Percentiles rank a stretch among this genome's conserved stretches.
Conservation (phyloP, 1,284 basidiomycete genomes). For the Ustilago lituana region DNA sequence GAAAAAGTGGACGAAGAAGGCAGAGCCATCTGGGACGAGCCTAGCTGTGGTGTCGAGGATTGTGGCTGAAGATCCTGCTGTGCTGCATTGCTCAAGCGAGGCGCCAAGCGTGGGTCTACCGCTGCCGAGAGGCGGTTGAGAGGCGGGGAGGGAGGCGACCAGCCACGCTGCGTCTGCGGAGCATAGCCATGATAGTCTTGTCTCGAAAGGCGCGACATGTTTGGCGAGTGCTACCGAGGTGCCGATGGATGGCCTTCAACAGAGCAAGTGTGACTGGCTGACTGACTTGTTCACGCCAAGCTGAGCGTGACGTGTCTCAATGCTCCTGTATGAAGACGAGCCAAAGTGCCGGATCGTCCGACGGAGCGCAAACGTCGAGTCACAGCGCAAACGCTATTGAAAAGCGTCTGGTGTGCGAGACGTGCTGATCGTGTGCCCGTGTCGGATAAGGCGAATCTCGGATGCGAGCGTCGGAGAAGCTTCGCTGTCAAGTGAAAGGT, state of each 20-base stretch:
- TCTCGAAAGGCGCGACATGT: slow-evolving; percentile 44
- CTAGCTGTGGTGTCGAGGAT: slow-evolving; percentile 28
- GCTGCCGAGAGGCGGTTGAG: slow-evolving; percentile 35
- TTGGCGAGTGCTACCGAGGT: no score
- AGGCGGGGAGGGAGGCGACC: slow-evolving; percentile 48
- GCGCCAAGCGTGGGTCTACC: slow-evolving; percentile 35
- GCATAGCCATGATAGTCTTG: slow-evolving; percentile 45
- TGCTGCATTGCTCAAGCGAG: slow-evolving; percentile 24
- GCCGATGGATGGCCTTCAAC: neutral
- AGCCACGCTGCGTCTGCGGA: slow-evolving; percentile 31
- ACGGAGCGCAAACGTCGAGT: no score
- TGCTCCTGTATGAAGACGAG: no score
- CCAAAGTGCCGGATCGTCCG: neutral
- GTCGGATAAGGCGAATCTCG: neutral
- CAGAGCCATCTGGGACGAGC: slow-evolving; percentile 14
- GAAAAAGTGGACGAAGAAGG: slow-evolving; percentile 10
- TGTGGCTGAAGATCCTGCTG: slow-evolving; percentile 34
- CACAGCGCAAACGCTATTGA: no score
- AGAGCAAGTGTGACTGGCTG: no score
- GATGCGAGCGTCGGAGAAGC: neutral
- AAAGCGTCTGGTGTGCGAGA: no score
- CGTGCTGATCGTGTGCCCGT: no score
- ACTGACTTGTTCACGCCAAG: no score
- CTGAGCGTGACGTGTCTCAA: no score
- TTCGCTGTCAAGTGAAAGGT: neutral